Base-by-base conservation (phyloP, 1,139 yeast genomes). In the Blastobotrys illinoisensis region DNA sequence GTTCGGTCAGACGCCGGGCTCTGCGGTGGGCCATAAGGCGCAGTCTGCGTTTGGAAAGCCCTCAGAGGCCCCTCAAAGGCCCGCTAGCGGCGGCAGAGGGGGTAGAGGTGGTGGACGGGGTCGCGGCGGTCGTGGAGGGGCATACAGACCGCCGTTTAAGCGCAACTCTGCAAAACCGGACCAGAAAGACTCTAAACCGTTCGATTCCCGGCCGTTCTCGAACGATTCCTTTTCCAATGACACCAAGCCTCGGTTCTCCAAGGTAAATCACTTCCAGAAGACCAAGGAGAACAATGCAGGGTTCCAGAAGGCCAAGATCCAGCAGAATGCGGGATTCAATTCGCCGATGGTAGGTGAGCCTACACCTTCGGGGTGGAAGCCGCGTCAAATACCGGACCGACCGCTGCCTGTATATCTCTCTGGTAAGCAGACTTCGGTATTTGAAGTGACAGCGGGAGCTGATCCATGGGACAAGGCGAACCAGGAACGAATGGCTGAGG, bases 381-480 rank as follows among this genome's bases (percentile, higher is more conserved):
- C 56, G 3, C 43, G 58, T 18, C 26, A 45, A 9, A 40, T 51
- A 3, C 43, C 16, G 13, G 26, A 21, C 9, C 56, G 59, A 9
- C 50, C 48, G 13, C 44, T 48, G 3, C 58, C 58, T 4, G 44
- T 40, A 3, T 56, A 46, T 32, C 46, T 56, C 18, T 28, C 51
- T 20, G 55, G 56, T 1, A 46, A 52, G 14, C 58, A 53, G 44
- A 51, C 47, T 14, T 50, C 51, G 6, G 48, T 46, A 2, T 50
- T 46, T 36, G 36, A 47, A 4, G 47, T 53, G 5, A 45, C 40
- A 9, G 51, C 46, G 13, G 46, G 44, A 19, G 54, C 61, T 9
- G 71, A 71, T 54, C 53, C 58, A 4, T 83, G 87, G 87, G 88
- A 83, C 60, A 61, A 68, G n/a, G 65, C 71, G 13, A 84, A 83